Evolutionary conservation across 2,329 filamentous ascomycete genomes (phyloP).

Genomic region (Knufia fluminis): DNA sequence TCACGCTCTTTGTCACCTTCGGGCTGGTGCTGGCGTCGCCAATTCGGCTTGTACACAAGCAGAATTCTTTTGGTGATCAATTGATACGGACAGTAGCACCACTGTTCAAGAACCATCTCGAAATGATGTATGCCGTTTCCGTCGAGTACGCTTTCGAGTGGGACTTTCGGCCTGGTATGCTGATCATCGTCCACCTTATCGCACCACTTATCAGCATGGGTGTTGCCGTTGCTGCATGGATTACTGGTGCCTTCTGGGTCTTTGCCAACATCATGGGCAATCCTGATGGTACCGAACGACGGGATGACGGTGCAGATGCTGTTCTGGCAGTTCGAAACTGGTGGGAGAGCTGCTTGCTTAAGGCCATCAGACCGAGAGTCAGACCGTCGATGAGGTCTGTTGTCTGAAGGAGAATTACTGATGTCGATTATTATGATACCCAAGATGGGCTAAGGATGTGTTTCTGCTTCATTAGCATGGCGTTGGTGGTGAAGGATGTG

Average conservation of each 20-base stretch:
- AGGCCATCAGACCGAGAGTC: slow-evolving; percentile 24
- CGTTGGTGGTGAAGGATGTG: slow-evolving; percentile 5
- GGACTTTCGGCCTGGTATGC: slow-evolving; percentile 31
- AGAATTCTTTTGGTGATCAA: slow-evolving; percentile 29
- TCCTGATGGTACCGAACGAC: slow-evolving; percentile 49
- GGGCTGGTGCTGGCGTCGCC: slow-evolving; percentile 45
- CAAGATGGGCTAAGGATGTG: background rate
- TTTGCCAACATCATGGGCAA: slow-evolving; percentile 53
- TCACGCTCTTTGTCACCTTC: slow-evolving; percentile 44
- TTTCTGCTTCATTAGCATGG: slow-evolving; percentile 2
- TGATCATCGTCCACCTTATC: slow-evolving; percentile 45
- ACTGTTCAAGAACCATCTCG: slow-evolving; percentile 20
- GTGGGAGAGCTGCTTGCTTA: slow-evolving; percentile 51
- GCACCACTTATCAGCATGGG: slow-evolving; percentile 49
- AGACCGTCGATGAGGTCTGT: slow-evolving; percentile 5
- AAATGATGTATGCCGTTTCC: slow-evolving; percentile 20
- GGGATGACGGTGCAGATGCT: slow-evolving; percentile 52
- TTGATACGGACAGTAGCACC: slow-evolving; percentile 20
- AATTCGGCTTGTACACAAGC: slow-evolving; percentile 43
- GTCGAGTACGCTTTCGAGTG: slow-evolving; percentile 24
- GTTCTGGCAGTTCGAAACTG: slow-evolving; percentile 49
- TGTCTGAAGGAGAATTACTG: background rate
- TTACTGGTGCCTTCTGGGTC: slow-evolving; percentile 53
- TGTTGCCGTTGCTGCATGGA: slow-evolving; percentile 49
- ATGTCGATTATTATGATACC: slow-evolving; percentile 9